These are phyloP conservation scores for Neoboletus subvelutipes DNA, from an alignment of 768 basidiomycete genomes.

Conservation along the genomic window DNA sequence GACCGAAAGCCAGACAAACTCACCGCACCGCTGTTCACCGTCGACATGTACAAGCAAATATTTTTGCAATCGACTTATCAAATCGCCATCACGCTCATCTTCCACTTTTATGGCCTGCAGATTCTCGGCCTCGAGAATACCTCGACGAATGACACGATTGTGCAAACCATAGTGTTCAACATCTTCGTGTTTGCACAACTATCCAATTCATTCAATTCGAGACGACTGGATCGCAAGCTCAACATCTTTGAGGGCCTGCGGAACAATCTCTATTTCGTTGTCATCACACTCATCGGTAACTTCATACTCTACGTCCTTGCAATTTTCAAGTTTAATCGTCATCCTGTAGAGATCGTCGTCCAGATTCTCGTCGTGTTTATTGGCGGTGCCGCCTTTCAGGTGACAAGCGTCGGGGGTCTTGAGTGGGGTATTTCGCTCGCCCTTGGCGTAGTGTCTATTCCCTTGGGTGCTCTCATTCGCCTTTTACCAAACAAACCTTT, in stretches of 20 bases:
- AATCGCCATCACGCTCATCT: conserved; percentile 75
- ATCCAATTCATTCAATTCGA: conserved; percentile 91
- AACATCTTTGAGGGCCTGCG: conserved; percentile 87
- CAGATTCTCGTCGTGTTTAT: conserved; percentile 91
- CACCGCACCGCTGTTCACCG: conserved; percentile 83
- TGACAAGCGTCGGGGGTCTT: conserved; percentile 69
- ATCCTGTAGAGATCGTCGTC: conserved; percentile 68
- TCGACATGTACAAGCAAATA: conserved; percentile 98
- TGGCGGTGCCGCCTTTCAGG: conserved; percentile 90
- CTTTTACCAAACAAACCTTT: conserved; percentile 78
- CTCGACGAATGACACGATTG: conserved; percentile 39
- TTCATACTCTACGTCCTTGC: conserved; percentile 8
- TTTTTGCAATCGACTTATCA: conserved; percentile 87
- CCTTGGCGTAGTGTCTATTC: conserved; percentile 83
- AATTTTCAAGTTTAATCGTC: conserved; percentile 5
- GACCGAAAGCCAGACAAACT: conserved; percentile 91
- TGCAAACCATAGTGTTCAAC: conserved; percentile 94
- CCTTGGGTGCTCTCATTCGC: conserved; percentile 81
- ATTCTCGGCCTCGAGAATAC: conserved; percentile 63
- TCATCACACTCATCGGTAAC: conserved; percentile 81
- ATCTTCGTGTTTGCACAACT: conserved; percentile 98
- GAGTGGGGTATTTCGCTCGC: conserved; percentile 95
- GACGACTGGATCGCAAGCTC: conserved; percentile 78
- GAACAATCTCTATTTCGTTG: conserved; percentile 81
- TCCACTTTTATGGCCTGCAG: conserved; percentile 78